Percentiles rank a stretch among this genome's conserved stretches.
Evolutionary conservation across 345 rosid genomes (phyloP).

Genomic region (Citrus glauca): DNA sequence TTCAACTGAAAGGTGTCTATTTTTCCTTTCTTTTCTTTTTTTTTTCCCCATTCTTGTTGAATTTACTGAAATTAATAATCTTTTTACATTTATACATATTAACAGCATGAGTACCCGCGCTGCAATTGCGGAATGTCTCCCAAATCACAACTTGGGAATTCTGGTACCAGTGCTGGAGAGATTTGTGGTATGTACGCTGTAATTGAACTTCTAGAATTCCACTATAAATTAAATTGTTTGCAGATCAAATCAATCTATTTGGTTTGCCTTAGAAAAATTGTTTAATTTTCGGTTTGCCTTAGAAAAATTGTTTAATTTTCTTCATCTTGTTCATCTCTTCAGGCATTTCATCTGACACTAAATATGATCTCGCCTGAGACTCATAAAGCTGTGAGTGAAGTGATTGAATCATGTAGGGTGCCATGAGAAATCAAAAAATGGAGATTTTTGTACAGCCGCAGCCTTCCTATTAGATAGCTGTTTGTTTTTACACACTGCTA

Average conservation of each 20-base stretch:
- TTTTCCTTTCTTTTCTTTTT: background rate
- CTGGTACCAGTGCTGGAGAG: constrained; percentile 95
- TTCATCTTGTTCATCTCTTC: constrained; percentile 6
- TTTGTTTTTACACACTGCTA: constrained; percentile 14
- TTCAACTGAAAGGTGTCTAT: constrained; percentile 81
- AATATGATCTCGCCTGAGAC: constrained; percentile 97
- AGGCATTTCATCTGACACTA: constrained; percentile 86
- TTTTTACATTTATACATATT: constrained; percentile 7
- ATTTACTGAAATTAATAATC: constrained; percentile 7
- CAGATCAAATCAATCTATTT: background rate
- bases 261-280: background rate
- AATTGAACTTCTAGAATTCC: constrained; percentile 2
- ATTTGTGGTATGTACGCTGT: constrained; percentile 73
- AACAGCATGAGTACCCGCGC: constrained; percentile 71
- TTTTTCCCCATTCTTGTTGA: background rate
- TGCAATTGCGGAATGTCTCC: constrained; percentile 75
- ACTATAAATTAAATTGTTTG: background rate
- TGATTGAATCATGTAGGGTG: constrained; percentile 78
- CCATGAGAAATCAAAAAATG: constrained; percentile 32
- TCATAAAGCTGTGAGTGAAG: constrained; percentile 85
- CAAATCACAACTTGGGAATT: constrained; percentile 52
- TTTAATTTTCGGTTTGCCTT: background rate
- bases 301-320: background rate
- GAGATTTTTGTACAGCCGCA: constrained; percentile 49
- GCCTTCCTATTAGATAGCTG: constrained; percentile 18